Conservation (phyloP, 2,329 filamentous ascomycete species). For the Verticillium klebahnii region DNA sequence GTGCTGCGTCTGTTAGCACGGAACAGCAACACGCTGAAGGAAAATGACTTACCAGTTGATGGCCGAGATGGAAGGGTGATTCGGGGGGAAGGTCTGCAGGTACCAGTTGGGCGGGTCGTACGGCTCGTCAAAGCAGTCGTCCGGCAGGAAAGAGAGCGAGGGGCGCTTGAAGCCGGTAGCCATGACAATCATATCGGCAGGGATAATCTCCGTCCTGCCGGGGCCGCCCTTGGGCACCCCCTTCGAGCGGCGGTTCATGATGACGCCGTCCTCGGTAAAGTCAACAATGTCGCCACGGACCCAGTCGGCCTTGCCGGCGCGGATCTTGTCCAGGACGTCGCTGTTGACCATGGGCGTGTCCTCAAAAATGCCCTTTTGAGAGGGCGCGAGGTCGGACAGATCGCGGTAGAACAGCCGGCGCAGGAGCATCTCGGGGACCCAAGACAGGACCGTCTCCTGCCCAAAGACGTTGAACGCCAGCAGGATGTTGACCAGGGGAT, state of each 20-base stretch:
- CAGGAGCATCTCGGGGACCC: slow-evolving; percentile 72
- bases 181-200: slow-evolving; percentile 75
- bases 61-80: slow-evolving; percentile 67
- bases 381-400: slow-evolving; percentile 66
- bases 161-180: slow-evolving; percentile 79
- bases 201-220: slow-evolving; percentile 59
- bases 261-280: slow-evolving; percentile 59
- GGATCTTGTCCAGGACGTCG: slow-evolving; percentile 71
- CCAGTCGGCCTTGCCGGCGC: slow-evolving; percentile 70
- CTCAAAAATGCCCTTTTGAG: slow-evolving; percentile 69
- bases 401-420: slow-evolving; percentile 81
- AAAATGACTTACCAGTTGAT: slow-evolving; percentile 57
- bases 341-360: slow-evolving; percentile 87
- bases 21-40: background rate
- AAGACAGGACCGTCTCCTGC: slow-evolving; percentile 69
- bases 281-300: slow-evolving; percentile 72
- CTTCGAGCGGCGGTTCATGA: slow-evolving; percentile 65
- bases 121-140: slow-evolving; percentile 66
- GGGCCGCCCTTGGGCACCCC: slow-evolving; percentile 74
- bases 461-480: slow-evolving; percentile 77
- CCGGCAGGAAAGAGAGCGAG: slow-evolving; percentile 66
- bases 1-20: slow-evolving; percentile 45
- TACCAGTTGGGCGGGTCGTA: slow-evolving; percentile 86
- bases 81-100: slow-evolving; percentile 76
- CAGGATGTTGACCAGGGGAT: slow-evolving; percentile 67